These are phyloP conservation scores for Jackrogersella minutella DNA, from an alignment of 495 filamentous ascomycete species.

Conservation along the genomic window DNA sequence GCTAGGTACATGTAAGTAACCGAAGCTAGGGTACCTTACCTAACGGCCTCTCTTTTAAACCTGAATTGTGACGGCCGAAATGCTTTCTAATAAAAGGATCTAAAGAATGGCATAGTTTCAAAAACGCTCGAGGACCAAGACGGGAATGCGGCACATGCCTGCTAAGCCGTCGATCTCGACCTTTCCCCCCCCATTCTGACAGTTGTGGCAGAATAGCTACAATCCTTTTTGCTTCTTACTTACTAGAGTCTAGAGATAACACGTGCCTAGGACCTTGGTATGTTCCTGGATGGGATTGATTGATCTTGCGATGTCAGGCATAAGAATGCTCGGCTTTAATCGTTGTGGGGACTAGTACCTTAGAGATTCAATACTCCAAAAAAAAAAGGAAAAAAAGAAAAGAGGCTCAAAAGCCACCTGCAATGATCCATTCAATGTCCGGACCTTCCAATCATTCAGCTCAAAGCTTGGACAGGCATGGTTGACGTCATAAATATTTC, in stretches of 20 bases:
- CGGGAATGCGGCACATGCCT: conserved; percentile 30
- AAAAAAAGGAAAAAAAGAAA: no score
- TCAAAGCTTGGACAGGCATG: neutral
- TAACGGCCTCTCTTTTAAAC: neutral
- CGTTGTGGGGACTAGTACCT: no score
- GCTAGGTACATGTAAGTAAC: conserved; percentile 1
- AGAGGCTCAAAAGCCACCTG: neutral
- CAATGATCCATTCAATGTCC: neutral
- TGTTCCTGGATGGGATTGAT: neutral
- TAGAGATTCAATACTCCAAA: no score
- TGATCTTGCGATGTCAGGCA: conserved; percentile 3
- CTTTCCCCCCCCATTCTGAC: no score
- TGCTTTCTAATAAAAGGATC: no score
- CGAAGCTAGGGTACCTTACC: neutral
- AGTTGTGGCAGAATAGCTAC: no score
- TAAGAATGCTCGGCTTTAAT: no score
- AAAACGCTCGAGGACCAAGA: neutral
- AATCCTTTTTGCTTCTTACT: no score
- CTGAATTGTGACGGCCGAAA: no score
- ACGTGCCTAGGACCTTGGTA: no score
- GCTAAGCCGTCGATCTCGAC: neutral
- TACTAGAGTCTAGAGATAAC: no score
- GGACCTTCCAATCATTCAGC: neutral
- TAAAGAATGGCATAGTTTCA: neutral
- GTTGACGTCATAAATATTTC: neutral